Percentiles rank a stretch among this genome's conserved stretches.
These are phyloP conservation scores for Aaosphaeria arxii DNA, from an alignment of 2,329 filamentous ascomycete species.

Conservation along the genomic window DNA sequence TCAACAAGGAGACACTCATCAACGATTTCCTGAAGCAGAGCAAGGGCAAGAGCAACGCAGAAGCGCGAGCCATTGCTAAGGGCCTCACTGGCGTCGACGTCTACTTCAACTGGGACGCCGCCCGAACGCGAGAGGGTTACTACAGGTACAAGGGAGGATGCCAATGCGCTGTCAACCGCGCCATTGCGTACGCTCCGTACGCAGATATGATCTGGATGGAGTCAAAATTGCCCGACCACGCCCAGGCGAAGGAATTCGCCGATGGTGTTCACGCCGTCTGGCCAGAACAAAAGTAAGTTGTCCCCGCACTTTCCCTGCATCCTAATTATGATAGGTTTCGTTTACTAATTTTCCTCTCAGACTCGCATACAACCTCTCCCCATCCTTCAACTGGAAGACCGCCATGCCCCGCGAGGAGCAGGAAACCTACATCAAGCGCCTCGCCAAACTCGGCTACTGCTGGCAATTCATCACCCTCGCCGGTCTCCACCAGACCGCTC, in stretches of 20 bases:
- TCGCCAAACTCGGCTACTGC: conserved; percentile 87
- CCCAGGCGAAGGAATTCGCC: conserved; percentile 90
- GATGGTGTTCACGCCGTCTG: conserved; percentile 89
- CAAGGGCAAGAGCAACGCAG: conserved; percentile 81
- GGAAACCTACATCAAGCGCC: conserved; percentile 93
- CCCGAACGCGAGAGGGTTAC: conserved; percentile 90
- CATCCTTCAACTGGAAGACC: conserved; percentile 99
- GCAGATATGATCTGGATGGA: conserved; percentile 99
- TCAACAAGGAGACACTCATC: conserved; percentile 68
- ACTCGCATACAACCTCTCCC: conserved; percentile 96
- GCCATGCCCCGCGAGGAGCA: conserved; percentile 90
- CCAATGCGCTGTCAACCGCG: conserved; percentile 85
- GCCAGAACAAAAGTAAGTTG: conserved; percentile 87
- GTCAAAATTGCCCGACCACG: conserved; percentile 89
- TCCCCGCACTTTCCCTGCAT: neutral
- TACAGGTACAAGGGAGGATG: conserved; percentile 91
- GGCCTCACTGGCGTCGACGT: conserved; percentile 75
- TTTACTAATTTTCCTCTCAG: conserved; percentile 42
- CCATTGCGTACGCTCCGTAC: conserved; percentile 88
- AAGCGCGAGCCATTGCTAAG: conserved; percentile 77
- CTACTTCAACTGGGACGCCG: conserved; percentile 93
- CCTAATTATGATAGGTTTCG: neutral
- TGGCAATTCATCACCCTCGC: conserved; percentile 99
- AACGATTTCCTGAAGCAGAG: conserved; percentile 63
- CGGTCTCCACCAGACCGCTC: conserved; percentile 89